A percentile compares a stretch with the other conserved stretches of the same genome.
Conservation (phyloP, 2,329 filamentous ascomycete species). For the Aureobasidium sp. region DNA sequence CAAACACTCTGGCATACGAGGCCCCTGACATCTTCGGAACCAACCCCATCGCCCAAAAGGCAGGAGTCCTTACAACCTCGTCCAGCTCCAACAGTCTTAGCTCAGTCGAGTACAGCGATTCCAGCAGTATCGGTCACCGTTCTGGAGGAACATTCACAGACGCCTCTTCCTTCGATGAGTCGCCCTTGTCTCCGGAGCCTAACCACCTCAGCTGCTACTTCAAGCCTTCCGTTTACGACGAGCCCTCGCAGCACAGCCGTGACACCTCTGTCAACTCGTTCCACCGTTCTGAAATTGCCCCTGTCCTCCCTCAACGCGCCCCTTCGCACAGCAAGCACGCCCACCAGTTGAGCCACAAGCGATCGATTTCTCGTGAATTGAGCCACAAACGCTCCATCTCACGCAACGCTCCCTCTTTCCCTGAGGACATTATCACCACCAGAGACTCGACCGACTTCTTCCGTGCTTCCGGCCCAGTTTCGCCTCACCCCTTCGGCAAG, state of each 20-base stretch:
- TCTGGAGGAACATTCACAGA: conserved; percentile 66
- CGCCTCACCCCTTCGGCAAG: conserved; percentile 69
- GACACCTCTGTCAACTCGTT: conserved; percentile 19
- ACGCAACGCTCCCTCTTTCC: conserved; percentile 30
- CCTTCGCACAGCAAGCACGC: conserved; percentile 85
- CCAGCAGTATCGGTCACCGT: conserved; percentile 45
- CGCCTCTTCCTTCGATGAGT: conserved; percentile 46
- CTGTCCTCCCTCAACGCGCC: conserved; percentile 68
- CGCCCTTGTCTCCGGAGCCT: conserved; percentile 43
- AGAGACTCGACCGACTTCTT: conserved; percentile 41
- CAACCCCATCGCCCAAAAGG: conserved; percentile 22
- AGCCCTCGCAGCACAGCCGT: conserved; percentile 11
- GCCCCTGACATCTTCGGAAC: conserved; percentile 65
- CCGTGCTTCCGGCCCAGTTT: conserved; percentile 35
- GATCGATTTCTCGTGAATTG: conserved; percentile 52
- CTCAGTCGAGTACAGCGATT: conserved; percentile 66
- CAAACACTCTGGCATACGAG: conserved; percentile 93
- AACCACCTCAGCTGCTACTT: conserved; percentile 54
- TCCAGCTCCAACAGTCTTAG: conserved; percentile 43
- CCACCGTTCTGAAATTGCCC: conserved; percentile 44
- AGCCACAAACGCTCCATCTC: conserved; percentile 60
- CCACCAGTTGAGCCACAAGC: conserved; percentile 63
- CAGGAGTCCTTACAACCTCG: conserved; percentile 22
- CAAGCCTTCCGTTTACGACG: conserved; percentile 39
- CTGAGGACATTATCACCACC: background rate